A percentile compares a stretch with the other conserved stretches of the same genome.
These are phyloP conservation scores for Gomphus bonarii DNA, from an alignment of 1,284 basidiomycete species.

Conservation along the genomic window DNA sequence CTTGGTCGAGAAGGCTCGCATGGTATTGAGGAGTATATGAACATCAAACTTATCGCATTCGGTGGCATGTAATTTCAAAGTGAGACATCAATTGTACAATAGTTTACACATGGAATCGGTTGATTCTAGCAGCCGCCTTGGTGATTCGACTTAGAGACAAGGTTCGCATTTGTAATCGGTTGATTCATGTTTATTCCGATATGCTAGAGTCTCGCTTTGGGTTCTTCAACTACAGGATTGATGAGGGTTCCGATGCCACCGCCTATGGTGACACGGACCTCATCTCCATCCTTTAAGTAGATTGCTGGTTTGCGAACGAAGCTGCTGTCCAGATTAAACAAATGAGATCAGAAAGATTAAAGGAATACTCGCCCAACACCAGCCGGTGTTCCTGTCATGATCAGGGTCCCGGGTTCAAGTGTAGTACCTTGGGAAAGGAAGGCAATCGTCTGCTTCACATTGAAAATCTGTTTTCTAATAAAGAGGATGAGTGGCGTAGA, in stretches of 20 bases:
- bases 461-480: slow-evolving; percentile 62
- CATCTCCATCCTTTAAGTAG: slow-evolving; percentile 70
- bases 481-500: slow-evolving; percentile 10
- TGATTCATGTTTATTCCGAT: neutral
- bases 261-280: slow-evolving; percentile 54
- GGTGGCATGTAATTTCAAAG: slow-evolving; percentile 30
- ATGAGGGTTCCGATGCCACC: slow-evolving; percentile 62
- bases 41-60: slow-evolving; percentile 70
- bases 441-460: slow-evolving; percentile 58
- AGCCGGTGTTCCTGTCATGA: slow-evolving; percentile 69
- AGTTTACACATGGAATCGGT: neutral
- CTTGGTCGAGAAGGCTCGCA: slow-evolving; percentile 64
- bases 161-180: neutral
- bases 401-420: slow-evolving; percentile 70
- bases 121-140: too few species aligned
- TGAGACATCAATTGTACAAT: neutral
- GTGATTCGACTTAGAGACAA: neutral
- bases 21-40: slow-evolving; percentile 81
- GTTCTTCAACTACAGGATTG: slow-evolving; percentile 66
- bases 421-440: slow-evolving; percentile 84
- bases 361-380: slow-evolving; percentile 10
- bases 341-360: slow-evolving; percentile 20
- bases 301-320: slow-evolving; percentile 61
- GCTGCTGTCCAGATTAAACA: slow-evolving; percentile 43
- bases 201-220: slow-evolving; percentile 30